Conservation (phyloP, 139 green algal genomes). For the Chlorella sorokiniana region DNA sequence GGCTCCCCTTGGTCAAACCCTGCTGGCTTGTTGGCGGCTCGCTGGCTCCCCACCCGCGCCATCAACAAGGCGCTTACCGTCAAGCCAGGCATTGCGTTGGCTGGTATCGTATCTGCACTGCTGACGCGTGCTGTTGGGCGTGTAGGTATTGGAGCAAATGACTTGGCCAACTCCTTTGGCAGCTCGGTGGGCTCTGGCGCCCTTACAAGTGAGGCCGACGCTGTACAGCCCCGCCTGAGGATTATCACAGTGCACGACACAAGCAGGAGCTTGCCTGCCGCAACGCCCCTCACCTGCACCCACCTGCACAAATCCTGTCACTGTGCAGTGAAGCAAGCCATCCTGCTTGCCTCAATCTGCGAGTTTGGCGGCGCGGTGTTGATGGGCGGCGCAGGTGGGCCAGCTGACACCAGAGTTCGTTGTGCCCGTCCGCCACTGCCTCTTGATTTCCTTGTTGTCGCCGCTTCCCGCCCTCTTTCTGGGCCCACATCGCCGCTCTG, state of each 20-base stretch:
- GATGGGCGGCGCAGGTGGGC: constrained; percentile 37
- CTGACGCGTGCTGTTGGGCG: no score
- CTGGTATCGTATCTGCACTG: no score
- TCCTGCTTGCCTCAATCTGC: constrained; percentile 40
- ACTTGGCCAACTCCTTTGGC: constrained; percentile 52
- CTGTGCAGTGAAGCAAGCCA: constrained; percentile 36
- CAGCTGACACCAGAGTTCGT: background rate
- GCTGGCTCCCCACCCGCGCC: background rate
- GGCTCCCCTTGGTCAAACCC: background rate
- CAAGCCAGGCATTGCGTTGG: no score
- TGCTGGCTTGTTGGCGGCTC: background rate
- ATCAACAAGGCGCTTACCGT: no score
- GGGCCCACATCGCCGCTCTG: no score
- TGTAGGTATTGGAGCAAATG: constrained; percentile 34
- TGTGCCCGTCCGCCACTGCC: background rate
- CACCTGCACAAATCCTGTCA: background rate
- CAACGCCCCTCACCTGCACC: background rate
- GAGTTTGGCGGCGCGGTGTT: constrained; percentile 53
- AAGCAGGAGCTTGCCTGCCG: background rate
- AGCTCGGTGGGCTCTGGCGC: constrained; percentile 44
- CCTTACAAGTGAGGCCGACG: constrained; percentile 19
- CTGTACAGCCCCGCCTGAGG: background rate
- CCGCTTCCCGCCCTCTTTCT: no score
- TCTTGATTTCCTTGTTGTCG: no score
- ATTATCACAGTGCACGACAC: no score